Conservation (phyloP, 768 basidiomycete genomes). For the Suillus variegatus region DNA sequence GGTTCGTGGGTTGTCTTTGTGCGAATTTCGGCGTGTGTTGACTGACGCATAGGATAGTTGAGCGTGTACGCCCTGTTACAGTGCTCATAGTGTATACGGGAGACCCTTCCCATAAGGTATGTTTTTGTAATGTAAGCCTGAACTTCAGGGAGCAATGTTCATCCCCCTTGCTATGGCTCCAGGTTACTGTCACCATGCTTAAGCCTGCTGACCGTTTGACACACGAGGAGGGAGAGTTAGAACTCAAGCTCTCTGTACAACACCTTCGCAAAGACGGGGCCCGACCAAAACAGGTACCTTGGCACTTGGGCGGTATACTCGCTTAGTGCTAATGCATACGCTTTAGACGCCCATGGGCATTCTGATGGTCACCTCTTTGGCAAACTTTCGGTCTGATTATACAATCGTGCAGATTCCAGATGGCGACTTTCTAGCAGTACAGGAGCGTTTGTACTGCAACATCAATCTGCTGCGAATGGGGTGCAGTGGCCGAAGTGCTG, state of each 20-base stretch:
- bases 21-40: neutral
- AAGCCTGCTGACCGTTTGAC: conserved; percentile 44
- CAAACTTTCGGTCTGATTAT: conserved; percentile 86
- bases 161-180: conserved; percentile 11
- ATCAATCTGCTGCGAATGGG: conserved; percentile 86
- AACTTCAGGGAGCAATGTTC: conserved; percentile 15
- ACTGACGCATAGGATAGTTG: conserved; percentile 55
- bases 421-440: conserved; percentile 60
- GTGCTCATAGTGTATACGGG: conserved; percentile 79
- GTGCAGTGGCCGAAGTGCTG: conserved; percentile 73
- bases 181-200: conserved; percentile 66
- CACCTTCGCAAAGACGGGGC: conserved; percentile 70
- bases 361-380: conserved; percentile 81
- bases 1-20: conserved; percentile 36
- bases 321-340: conserved; percentile 11
- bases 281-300: conserved; percentile 62
- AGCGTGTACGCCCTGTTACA: conserved; percentile 58
- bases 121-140: conserved; percentile 12
- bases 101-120: conserved; percentile 64
- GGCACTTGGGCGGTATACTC: neutral
- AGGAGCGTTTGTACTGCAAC: conserved; percentile 75
- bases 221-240: conserved; percentile 44
- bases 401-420: conserved; percentile 79
- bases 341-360: conserved; percentile 61
- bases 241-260: conserved; percentile 64